A percentile compares a stretch with the other conserved stretches of the same genome.
phyloP scores from a whole-genome alignment of 331 rosid genomes.

The Acacia pycnantha region DNA sequence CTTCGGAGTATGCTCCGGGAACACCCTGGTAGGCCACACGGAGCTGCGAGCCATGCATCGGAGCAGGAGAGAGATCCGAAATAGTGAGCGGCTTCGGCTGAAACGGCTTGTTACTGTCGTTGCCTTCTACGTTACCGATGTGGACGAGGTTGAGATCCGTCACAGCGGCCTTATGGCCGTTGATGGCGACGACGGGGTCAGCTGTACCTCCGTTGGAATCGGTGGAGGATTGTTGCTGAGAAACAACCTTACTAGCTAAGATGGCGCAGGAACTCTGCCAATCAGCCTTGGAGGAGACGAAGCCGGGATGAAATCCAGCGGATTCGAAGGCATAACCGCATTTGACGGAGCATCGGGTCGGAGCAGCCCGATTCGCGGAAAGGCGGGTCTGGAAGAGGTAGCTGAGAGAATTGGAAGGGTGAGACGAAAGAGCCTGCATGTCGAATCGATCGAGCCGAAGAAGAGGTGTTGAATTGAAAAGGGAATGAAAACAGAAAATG shows the following conservation, averaged over 20 bases:
- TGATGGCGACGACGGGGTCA: slow-evolving; percentile 46
- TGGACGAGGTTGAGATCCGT: slow-evolving; percentile 60
- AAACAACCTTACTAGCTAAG: slow-evolving; percentile 64
- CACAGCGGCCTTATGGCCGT: slow-evolving; percentile 57
- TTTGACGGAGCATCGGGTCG: slow-evolving; percentile 35
- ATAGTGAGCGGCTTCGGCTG: slow-evolving; percentile 67
- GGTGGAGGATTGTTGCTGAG: slow-evolving; percentile 41
- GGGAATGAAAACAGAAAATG: not conserved
- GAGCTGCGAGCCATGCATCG: slow-evolving; percentile 77
- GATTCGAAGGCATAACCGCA: slow-evolving; percentile 60
- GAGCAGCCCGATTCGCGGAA: not conserved
- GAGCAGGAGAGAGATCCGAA: slow-evolving; percentile 79
- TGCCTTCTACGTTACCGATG: slow-evolving; percentile 21
- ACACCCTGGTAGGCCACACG: slow-evolving; percentile 97
- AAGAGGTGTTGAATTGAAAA: not conserved
- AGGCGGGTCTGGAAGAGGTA: slow-evolving; percentile 26
- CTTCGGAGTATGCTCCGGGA: slow-evolving; percentile 96
- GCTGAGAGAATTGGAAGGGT: slow-evolving; percentile 29
- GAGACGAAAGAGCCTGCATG: slow-evolving; percentile 63
- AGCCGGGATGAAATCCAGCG: slow-evolving; percentile 39
- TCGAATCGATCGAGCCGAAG: not conserved
- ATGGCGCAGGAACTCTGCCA: slow-evolving; percentile 92
- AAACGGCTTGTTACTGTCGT: slow-evolving; percentile 24
- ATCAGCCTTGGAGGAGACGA: slow-evolving; percentile 58
- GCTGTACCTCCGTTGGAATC: slow-evolving; percentile 28